phyloP scores from a whole-genome alignment of 192 early-diverging fungal species.

The Podila epigama region DNA sequence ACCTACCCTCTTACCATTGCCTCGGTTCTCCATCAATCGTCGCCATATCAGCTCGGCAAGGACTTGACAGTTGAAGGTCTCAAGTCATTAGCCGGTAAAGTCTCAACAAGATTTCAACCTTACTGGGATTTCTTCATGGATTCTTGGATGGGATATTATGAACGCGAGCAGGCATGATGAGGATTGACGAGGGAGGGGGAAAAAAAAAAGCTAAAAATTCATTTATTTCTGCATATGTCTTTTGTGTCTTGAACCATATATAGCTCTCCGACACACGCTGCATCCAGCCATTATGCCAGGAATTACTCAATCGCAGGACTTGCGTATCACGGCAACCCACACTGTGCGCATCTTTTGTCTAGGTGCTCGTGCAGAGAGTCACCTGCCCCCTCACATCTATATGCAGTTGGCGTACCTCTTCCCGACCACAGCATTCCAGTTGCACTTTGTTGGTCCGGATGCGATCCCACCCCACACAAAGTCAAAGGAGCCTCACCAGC shows the following conservation, averaged over 20 bases:
- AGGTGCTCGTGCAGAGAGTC: conserved; percentile 77
- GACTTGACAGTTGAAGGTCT: conserved; percentile 78
- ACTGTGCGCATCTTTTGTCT: conserved; percentile 74
- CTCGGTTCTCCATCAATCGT: conserved; percentile 74
- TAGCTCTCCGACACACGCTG: conserved; percentile 46
- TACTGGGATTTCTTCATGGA: no score
- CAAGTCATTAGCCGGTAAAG: conserved; percentile 72
- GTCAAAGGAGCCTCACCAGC: conserved; percentile 35
- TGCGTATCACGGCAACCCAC: conserved; percentile 40
- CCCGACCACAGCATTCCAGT: conserved; percentile 74
- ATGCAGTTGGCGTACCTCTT: conserved; percentile 76
- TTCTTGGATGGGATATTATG: no score
- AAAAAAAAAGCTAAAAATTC: no score
- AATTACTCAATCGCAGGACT: conserved; percentile 37
- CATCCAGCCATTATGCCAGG: conserved; percentile 41
- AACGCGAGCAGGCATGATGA: no score
- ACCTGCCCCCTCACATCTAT: conserved; percentile 78
- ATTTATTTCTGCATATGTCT: no score
- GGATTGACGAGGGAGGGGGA: no score
- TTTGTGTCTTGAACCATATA: background rate
- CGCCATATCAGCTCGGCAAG: conserved; percentile 68
- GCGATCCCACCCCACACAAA: conserved; percentile 57
- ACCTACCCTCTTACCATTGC: conserved; percentile 83
- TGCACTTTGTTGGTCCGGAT: conserved; percentile 86
- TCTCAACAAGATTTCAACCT: no score